These are phyloP conservation scores for Tricladium varicosporioides DNA, from an alignment of 2,329 filamentous ascomycete species.

Conservation along the genomic window DNA sequence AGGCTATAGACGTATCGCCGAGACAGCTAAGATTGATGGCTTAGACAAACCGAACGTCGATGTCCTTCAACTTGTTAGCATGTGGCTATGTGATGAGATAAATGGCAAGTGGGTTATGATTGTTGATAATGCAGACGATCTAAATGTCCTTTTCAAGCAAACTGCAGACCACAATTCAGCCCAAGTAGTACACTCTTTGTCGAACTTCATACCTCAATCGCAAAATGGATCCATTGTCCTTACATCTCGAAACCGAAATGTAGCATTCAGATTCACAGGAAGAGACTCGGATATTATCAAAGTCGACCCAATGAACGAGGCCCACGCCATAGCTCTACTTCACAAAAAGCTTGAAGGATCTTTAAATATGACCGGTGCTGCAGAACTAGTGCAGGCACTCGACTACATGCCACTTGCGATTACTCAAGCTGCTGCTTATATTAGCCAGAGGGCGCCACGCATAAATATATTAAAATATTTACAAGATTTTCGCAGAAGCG, in stretches of 20 bases:
- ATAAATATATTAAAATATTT: slow-evolving; percentile 39
- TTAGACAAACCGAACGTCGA: slow-evolving; percentile 8
- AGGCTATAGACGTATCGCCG: slow-evolving; percentile 20
- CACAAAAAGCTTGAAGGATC: background rate
- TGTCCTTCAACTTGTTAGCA: slow-evolving; percentile 5
- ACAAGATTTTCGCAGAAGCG: slow-evolving; percentile 35
- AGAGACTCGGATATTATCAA: slow-evolving; percentile 17
- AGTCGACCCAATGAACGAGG: slow-evolving; percentile 28
- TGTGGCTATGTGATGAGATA: slow-evolving; percentile 13
- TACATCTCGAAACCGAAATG: slow-evolving; percentile 22
- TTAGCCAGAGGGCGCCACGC: slow-evolving; percentile 25
- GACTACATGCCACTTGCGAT: slow-evolving; percentile 32
- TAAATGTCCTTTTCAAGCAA: background rate
- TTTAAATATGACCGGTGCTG: background rate
- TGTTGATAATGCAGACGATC: slow-evolving; percentile 18
- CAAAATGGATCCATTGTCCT: slow-evolving; percentile 20
- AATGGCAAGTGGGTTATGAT: slow-evolving; percentile 17
- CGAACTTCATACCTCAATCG: background rate
- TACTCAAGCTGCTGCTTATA: slow-evolving; percentile 27
- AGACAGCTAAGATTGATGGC: slow-evolving; percentile 2
- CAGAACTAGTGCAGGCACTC: slow-evolving; percentile 10
- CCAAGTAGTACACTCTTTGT: background rate
- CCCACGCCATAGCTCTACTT: slow-evolving; percentile 8
- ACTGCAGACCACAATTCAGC: background rate
- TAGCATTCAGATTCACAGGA: slow-evolving; percentile 16